Conservation (phyloP, 495 filamentous ascomycete species). For the Penicillium soppii region DNA sequence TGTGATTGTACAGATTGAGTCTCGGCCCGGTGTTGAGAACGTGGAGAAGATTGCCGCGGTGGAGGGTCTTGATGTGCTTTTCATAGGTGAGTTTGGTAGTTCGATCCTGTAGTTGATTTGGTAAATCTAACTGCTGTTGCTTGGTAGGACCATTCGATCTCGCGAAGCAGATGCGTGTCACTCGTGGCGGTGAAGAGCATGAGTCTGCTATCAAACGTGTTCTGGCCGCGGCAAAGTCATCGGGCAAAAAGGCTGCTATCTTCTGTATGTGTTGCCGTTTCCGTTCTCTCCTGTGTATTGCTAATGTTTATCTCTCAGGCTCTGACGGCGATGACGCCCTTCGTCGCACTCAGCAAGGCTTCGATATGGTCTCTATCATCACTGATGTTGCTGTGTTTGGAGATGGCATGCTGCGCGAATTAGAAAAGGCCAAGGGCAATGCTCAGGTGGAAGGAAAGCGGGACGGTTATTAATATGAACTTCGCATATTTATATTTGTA, state of each 20-base stretch:
- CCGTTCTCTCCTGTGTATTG: background rate
- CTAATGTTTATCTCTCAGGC: slow-evolving; percentile 17
- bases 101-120: background rate
- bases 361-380: slow-evolving; percentile 70
- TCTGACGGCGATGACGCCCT: slow-evolving; percentile 63
- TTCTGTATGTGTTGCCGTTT: slow-evolving; percentile 52
- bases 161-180: slow-evolving; percentile 38
- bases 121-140: background rate
- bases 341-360: slow-evolving; percentile 64
- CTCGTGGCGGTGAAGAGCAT: slow-evolving; percentile 39
- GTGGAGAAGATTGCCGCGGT: slow-evolving; percentile 50
- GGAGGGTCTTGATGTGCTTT: slow-evolving; percentile 43
- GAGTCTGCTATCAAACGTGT: slow-evolving; percentile 66
- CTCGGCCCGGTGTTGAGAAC: slow-evolving; percentile 43
- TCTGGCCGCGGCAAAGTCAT: slow-evolving; percentile 57
- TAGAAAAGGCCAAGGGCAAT: slow-evolving; percentile 31
- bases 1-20: slow-evolving; percentile 50
- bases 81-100: slow-evolving; percentile 31
- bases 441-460: slow-evolving; percentile 6
- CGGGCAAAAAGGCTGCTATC: slow-evolving; percentile 76
- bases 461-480: background rate
- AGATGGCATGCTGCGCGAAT: slow-evolving; percentile 32
- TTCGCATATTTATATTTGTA: background rate
- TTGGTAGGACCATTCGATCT: slow-evolving; percentile 63
- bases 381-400: slow-evolving; percentile 58